Base-by-base conservation (phyloP, 1,139 yeast genomes). In the Yamadazyma songkhlaensis region DNA sequence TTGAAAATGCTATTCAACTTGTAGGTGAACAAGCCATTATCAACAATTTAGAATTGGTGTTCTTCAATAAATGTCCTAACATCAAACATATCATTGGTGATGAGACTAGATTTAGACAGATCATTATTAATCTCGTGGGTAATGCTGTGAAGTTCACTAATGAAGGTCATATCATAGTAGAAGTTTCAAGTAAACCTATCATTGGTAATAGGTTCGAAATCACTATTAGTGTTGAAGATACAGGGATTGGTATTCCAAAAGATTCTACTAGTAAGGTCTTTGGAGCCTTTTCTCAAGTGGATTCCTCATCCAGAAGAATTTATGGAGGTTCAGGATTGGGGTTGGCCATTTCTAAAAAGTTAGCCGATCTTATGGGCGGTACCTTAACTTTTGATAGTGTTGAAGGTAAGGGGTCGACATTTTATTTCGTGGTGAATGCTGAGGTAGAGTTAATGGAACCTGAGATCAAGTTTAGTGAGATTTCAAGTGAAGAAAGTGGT, bases 281-380 rank as follows among this genome's bases (percentile, higher is more conserved):
- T 54, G 74, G 79, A 5, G 80, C 80, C 1, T 79, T 79, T 48
- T 73, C 78, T 27, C 84, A 78, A 53, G 81, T 76, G 13, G 84
- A 79, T 51, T 81, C 81, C 0, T 75, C 81, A 2, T 67, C 81
- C 1, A 63, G 77, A 44, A 60, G 84, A 42, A 73, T 62, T 3
- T 74, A 67, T 55, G 84, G 84, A 9, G 84, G 84, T 2, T 67
- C 82, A 0, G 84, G 84, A 0, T 58, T 79, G 13, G 84, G 84
- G 1, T 57, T 79, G 32, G 79, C 83, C 0, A 78, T 79, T 35
- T 74, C 81, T 12, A 77, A 77, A 49, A 76, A 74, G 50, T 60
- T 78, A 24, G 75, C 78, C 1, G 81, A 77, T 39, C 53, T 77
- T 25, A 78, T 79, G 84, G 80, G 79, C 25, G 84, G 84, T 1